phyloP scores from a whole-genome alignment of 345 rosid genomes.

The Capsella bursapastoris region DNA sequence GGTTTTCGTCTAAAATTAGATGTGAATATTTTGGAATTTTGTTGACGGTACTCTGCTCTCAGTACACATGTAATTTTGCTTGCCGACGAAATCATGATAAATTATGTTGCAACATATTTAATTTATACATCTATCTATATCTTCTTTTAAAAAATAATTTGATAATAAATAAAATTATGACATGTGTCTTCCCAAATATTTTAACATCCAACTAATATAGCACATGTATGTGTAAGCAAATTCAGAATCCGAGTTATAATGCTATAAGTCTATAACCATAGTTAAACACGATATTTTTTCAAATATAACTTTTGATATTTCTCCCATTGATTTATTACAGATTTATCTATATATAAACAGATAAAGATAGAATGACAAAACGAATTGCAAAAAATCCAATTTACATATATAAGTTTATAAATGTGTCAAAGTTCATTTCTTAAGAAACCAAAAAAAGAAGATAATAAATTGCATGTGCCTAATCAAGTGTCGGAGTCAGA shows the following conservation, averaged over 20 bases:
- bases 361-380: background rate
- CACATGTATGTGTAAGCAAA: slow-evolving; percentile 4
- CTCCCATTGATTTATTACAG: background rate
- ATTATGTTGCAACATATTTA: background rate
- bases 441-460: background rate
- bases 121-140: background rate
- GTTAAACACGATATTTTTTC: background rate
- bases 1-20: background rate
- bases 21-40: background rate
- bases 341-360: background rate
- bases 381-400: background rate
- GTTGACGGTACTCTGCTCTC: background rate
- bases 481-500: slow-evolving; percentile 37
- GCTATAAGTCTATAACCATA: background rate
- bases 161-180: background rate
- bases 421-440: background rate
- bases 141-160: no score
- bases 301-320: background rate
- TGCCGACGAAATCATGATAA: slow-evolving; percentile 5
- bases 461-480: slow-evolving; percentile 33
- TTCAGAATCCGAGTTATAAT: background rate
- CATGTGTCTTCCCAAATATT: slow-evolving; percentile 4
- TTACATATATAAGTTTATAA: background rate
- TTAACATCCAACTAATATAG: slow-evolving; percentile 17
- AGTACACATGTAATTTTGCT: slow-evolving; percentile 2